These are phyloP conservation scores for Peronospora destructor DNA, from an alignment of 352 stramenopile species.

Conservation along the genomic window DNA sequence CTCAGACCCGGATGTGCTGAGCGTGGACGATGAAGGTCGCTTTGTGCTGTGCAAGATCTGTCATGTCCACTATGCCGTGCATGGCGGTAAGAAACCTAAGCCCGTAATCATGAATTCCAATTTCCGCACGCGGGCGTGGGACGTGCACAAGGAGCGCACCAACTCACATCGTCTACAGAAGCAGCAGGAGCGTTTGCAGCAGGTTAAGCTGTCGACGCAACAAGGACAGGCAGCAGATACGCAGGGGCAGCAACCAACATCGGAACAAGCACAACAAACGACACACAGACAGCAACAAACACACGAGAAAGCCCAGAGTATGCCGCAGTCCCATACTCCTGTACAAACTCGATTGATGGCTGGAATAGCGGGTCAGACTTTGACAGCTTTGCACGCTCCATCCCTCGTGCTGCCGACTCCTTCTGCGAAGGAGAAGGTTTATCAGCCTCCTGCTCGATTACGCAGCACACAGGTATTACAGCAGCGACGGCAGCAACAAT, in stretches of 20 bases:
- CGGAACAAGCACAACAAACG: background rate
- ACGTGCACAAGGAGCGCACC: conserved; percentile 77
- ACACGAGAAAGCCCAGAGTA: background rate
- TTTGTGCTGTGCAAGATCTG: conserved; percentile 81
- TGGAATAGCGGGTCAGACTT: conserved; percentile 4
- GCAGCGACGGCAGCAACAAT: conserved; percentile 10
- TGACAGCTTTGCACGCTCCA: conserved; percentile 6
- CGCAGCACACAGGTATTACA: conserved; percentile 9
- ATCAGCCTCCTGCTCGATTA: conserved; percentile 1
- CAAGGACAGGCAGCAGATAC: background rate
- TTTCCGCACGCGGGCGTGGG: conserved; percentile 70
- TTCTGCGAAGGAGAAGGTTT: background rate
- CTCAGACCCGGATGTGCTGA: conserved; percentile 63
- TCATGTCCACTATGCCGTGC: conserved; percentile 73
- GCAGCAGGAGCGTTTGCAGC: conserved; percentile 35
- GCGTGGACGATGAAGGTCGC: conserved; percentile 66
- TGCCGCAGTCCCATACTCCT: conserved; percentile 2
- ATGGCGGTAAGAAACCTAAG: conserved; percentile 76
- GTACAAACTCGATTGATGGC: conserved; percentile 1
- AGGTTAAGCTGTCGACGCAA: conserved; percentile 23
- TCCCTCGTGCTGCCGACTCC: conserved; percentile 2
- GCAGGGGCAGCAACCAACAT: conserved; percentile 3
- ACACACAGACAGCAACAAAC: conserved; percentile 1
- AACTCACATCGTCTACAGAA: conserved; percentile 73
- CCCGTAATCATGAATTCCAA: conserved; percentile 81